Evolutionary conservation across 139 green algal species (phyloP).

Genomic region (Volvox reticuliferus): DNA sequence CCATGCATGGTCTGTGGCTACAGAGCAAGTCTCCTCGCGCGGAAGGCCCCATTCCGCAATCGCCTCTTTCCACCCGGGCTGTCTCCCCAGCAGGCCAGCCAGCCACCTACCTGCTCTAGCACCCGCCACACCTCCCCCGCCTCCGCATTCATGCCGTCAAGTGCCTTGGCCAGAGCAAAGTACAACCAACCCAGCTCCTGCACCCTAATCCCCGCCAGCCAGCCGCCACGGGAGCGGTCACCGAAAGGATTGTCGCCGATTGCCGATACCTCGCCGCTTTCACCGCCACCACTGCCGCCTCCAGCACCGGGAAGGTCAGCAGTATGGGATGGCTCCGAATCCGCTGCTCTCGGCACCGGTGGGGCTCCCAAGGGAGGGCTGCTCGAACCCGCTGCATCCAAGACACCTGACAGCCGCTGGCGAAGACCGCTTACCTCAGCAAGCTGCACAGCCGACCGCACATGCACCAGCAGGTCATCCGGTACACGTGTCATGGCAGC

Average conservation of each 20-base stretch:
- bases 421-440: constrained; percentile 15
- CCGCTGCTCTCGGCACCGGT: too few species aligned
- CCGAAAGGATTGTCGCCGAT: not conserved
- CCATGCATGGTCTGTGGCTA: too few species aligned
- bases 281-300: too few species aligned
- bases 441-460: not conserved
- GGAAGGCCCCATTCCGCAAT: too few species aligned
- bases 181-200: constrained; percentile 70
- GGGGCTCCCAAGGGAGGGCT: too few species aligned
- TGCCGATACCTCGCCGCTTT: not conserved
- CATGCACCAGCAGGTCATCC: not conserved
- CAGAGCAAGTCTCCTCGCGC: too few species aligned
- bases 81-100: not conserved
- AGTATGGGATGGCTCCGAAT: too few species aligned
- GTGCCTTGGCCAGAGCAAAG: constrained; percentile 66
- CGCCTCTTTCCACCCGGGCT: too few species aligned
- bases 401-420: not conserved
- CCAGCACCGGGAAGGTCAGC: too few species aligned
- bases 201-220: constrained; percentile 43
- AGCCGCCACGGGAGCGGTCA: constrained; percentile 20
- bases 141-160: constrained; percentile 9
- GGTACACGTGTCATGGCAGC: constrained; percentile 25
- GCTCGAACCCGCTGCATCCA: too few species aligned
- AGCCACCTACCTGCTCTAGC: constrained; percentile 8
- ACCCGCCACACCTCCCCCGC: constrained; percentile 42